Evolutionary conservation across 164 flowering plant species (phyloP).

Genomic region (Magnolia officinalis): DNA sequence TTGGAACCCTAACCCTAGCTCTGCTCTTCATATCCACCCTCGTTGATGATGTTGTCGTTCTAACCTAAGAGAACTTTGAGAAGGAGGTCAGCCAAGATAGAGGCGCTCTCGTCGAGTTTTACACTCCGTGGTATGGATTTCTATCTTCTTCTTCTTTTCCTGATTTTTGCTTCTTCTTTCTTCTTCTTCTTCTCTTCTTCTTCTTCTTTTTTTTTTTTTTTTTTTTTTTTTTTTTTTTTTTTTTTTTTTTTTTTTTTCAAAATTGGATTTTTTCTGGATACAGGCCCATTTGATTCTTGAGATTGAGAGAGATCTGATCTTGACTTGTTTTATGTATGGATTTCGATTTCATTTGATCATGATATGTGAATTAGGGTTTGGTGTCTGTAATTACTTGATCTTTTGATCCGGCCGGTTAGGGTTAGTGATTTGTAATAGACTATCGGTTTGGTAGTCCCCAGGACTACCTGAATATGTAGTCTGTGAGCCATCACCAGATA

Average conservation of each 20-base stretch:
- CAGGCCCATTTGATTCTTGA: neutral
- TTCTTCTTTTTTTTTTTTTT: too few relatives aligned
- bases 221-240: neutral
- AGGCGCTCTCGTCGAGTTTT: constrained; percentile 92
- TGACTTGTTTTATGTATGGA: neutral
- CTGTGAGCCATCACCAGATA: too few relatives aligned
- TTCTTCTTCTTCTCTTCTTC: too few relatives aligned
- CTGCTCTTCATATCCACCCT: constrained; percentile 28
- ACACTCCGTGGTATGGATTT: constrained; percentile 78
- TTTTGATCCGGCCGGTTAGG: neutral
- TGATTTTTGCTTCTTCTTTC: neutral
- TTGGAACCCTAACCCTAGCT: constrained; percentile 37
- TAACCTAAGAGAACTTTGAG: constrained; percentile 61
- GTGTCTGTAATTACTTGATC: constrained; percentile 2
- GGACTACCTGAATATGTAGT: too few relatives aligned
- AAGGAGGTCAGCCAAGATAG: constrained; percentile 83
- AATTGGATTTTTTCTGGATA: neutral
- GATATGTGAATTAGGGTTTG: constrained; percentile 2
- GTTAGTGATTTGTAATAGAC: neutral
- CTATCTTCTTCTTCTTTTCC: neutral
- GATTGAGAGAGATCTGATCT: neutral
- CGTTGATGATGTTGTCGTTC: constrained; percentile 50
- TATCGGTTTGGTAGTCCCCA: too few relatives aligned
- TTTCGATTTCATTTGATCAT: constrained; percentile 3
- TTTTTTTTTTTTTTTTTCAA: neutral